Evolutionary conservation across 1,284 basidiomycete genomes (phyloP).

Genomic region (Papiliotrema flavescens): DNA sequence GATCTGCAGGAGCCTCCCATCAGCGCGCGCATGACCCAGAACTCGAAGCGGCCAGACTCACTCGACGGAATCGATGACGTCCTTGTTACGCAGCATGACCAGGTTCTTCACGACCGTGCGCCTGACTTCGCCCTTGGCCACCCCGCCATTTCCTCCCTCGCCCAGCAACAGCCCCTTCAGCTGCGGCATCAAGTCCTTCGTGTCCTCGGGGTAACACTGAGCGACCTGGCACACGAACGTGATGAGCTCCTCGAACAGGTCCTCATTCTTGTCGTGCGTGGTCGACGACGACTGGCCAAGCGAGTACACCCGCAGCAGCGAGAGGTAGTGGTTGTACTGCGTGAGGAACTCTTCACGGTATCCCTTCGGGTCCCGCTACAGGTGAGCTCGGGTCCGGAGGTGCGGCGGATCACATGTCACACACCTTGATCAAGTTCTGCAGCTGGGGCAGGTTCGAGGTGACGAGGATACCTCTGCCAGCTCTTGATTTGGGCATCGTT

Average conservation of each 20-base stretch:
- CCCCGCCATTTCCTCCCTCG: slow-evolving; percentile 26
- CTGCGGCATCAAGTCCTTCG: slow-evolving; percentile 73
- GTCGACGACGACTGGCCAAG: slow-evolving; percentile 29
- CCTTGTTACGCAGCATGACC: slow-evolving; percentile 88
- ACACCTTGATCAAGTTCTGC: slow-evolving; percentile 86
- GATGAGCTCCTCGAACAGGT: slow-evolving; percentile 79
- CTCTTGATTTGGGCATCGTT: slow-evolving; percentile 41
- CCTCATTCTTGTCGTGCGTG: slow-evolving; percentile 60
- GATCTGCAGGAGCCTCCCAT: slow-evolving; percentile 72
- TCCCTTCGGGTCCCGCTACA: slow-evolving; percentile 69
- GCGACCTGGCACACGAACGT: slow-evolving; percentile 71
- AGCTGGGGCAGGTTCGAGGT: slow-evolving; percentile 61
- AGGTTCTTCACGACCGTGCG: slow-evolving; percentile 82
- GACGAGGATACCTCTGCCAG: slow-evolving; percentile 49
- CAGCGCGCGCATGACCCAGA: neutral
- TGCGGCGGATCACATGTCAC: neutral
- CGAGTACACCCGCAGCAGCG: slow-evolving; percentile 67
- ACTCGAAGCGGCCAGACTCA: slow-evolving; percentile 50
- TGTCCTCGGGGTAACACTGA: slow-evolving; percentile 84
- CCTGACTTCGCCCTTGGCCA: slow-evolving; percentile 56
- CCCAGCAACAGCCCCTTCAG: slow-evolving; percentile 67
- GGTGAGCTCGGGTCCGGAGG: slow-evolving; percentile 32
- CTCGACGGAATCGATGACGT: slow-evolving; percentile 88
- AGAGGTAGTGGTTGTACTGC: slow-evolving; percentile 96
- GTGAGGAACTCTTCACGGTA: slow-evolving; percentile 98